Conservation (phyloP, 176 grass and related monocot genomes). For the Triticum turgidum region DNA sequence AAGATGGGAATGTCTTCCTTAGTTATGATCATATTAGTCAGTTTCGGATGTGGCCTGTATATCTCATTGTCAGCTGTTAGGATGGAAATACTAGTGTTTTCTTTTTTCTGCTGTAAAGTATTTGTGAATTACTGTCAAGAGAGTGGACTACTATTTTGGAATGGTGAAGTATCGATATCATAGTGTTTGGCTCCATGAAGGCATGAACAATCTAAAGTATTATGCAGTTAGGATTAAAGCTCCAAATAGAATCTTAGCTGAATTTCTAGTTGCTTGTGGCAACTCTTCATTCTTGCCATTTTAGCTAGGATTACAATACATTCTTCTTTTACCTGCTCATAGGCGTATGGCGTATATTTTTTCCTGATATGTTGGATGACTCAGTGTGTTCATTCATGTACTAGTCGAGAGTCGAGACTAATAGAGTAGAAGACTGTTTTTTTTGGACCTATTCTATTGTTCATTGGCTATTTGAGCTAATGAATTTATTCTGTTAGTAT, state of each 20-base stretch:
- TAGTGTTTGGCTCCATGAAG: neutral
- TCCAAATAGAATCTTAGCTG: neutral
- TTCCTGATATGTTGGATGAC: neutral
- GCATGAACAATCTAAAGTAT: neutral
- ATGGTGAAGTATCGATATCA: neutral
- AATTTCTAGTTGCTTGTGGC: neutral
- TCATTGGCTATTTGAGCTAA: neutral
- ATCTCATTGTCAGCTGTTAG: constrained; percentile 4
- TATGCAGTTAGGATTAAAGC: neutral
- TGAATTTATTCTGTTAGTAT: neutral
- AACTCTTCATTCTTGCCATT: neutral
- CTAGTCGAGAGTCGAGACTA: constrained; percentile 5
- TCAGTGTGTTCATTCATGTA: constrained; percentile 5
- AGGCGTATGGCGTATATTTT: neutral
- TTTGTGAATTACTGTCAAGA: constrained; percentile 9
- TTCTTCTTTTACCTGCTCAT: neutral
- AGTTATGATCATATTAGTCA: neutral
- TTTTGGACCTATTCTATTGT: constrained; percentile 7
- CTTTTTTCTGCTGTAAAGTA: neutral
- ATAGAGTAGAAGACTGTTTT: neutral
- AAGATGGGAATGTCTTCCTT: neutral
- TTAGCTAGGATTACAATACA: neutral
- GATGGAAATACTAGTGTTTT: neutral
- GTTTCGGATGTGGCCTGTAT: neutral
- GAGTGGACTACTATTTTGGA: neutral